These are phyloP conservation scores for Epichloe scottii DNA, from an alignment of 2,329 filamentous ascomycete species.

Conservation along the genomic window DNA sequence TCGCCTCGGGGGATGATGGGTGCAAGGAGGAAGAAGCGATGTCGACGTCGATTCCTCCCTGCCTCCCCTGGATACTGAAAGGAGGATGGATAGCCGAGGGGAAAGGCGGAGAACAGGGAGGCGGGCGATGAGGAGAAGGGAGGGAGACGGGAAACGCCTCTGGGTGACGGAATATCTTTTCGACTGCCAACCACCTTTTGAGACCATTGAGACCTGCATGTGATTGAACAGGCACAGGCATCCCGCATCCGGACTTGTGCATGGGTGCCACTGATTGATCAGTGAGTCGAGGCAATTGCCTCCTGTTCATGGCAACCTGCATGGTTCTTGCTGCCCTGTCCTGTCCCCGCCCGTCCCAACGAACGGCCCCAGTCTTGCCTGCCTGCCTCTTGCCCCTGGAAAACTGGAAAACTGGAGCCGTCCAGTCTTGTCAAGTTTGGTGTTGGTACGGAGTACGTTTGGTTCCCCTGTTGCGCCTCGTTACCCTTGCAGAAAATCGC, in stretches of 20 bases:
- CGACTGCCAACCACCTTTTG: not conserved
- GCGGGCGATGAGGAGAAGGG: no score
- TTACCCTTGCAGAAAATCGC: not conserved
- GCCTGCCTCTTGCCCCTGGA: not conserved
- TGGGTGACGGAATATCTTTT: not conserved
- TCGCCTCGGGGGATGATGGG: not conserved
- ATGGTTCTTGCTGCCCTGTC: not conserved
- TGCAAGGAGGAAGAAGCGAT: not conserved
- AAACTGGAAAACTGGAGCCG: constrained; percentile 3
- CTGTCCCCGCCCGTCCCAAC: not conserved
- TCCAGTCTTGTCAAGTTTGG: no score
- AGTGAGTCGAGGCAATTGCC: no score
- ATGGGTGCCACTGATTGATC: no score
- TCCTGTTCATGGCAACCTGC: no score
- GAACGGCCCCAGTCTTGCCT: not conserved
- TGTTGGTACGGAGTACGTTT: no score
- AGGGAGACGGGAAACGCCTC: not conserved
- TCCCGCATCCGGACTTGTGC: not conserved
- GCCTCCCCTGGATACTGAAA: not conserved
- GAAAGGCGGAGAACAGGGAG: not conserved
- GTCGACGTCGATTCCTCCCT: not conserved
- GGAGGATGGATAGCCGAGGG: not conserved
- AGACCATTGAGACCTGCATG: not conserved
- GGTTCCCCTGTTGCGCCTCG: not conserved
- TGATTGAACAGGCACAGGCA: not conserved